Evolutionary conservation across 1,284 basidiomycete species (phyloP).

Genomic region (Meira nashicola): DNA sequence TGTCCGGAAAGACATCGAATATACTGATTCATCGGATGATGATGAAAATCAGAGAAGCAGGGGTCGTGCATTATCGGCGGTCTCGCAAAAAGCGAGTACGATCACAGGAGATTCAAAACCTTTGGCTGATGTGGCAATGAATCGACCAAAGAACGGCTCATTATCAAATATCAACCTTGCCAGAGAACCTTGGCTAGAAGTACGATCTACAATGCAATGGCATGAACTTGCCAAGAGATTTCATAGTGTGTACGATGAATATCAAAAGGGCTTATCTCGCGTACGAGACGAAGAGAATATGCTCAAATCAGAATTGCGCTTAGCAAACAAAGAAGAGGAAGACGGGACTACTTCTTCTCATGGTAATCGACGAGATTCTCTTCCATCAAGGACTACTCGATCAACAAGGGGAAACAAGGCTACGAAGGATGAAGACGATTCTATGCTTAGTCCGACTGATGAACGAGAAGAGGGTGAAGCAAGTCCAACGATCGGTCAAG

Average conservation of each 20-base stretch:
- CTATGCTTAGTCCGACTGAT: not conserved
- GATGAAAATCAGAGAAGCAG: conserved; percentile 6
- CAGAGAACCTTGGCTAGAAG: conserved; percentile 6
- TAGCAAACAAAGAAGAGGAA: not conserved
- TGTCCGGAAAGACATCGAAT: not conserved
- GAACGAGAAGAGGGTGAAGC: conserved; percentile 10
- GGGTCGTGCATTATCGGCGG: not conserved
- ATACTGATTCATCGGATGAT: conserved; percentile 6
- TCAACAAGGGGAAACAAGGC: not conserved
- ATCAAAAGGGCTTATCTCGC: not conserved
- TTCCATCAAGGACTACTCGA: no score
- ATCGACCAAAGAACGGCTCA: no score
- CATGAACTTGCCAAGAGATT: conserved; percentile 1
- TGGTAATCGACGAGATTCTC: no score
- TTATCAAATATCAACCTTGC: not conserved
- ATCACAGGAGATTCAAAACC: no score
- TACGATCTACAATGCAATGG: not conserved
- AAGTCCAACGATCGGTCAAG: conserved; percentile 3
- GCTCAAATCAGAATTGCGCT: not conserved
- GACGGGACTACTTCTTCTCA: not conserved
- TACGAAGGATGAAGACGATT: not conserved
- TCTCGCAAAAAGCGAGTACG: no score
- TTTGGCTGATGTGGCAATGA: no score
- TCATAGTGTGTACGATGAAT: conserved; percentile 5
- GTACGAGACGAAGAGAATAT: not conserved